These are phyloP conservation scores for Candida fluviatilis DNA, from an alignment of 805 yeast species.

Conservation along the genomic window DNA sequence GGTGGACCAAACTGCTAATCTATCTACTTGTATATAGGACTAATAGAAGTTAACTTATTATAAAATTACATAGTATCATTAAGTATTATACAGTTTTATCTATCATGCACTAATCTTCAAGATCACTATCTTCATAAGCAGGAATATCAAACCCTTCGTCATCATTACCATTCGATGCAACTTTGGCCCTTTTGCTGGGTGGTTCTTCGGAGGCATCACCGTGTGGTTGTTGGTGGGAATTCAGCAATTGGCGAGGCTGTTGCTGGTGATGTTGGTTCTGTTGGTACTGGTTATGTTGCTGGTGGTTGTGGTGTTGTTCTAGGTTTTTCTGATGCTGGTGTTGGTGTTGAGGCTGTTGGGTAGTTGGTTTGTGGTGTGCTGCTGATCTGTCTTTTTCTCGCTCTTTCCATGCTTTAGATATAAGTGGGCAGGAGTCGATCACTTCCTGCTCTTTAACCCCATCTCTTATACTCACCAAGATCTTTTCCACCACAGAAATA, in stretches of 20 bases:
- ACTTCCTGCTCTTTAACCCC: slow-evolving; percentile 80
- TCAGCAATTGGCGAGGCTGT: not conserved
- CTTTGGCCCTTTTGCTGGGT: slow-evolving; percentile 9
- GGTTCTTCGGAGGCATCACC: slow-evolving; percentile 8
- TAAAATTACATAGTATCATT: not conserved
- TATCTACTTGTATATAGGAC: too few relatives aligned
- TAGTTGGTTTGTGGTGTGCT: slow-evolving; percentile 4
- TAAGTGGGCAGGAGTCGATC: slow-evolving; percentile 49
- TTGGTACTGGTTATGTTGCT: slow-evolving; percentile 1
- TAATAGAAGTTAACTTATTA: too few relatives aligned
- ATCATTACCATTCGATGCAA: slow-evolving; percentile 3
- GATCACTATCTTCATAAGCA: slow-evolving; percentile 39
- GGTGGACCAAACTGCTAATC: too few relatives aligned
- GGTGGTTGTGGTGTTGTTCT: too few relatives aligned
- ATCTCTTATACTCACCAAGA: slow-evolving; percentile 79
- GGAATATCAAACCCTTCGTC: slow-evolving; percentile 28
- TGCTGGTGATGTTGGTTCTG: slow-evolving; percentile 1
- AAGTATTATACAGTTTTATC: not conserved
- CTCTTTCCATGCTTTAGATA: slow-evolving; percentile 58
- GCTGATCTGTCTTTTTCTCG: slow-evolving; percentile 42
- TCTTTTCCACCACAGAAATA: slow-evolving; percentile 72
- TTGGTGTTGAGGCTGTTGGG: not conserved
- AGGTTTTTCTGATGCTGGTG: not conserved
- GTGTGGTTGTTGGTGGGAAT: not conserved
- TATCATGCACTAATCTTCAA: slow-evolving; percentile 11